Evolutionary conservation across 768 basidiomycete genomes (phyloP), one percentile per base, ranked within the genome.

Genomic region (Epithele typhae): DNA sequence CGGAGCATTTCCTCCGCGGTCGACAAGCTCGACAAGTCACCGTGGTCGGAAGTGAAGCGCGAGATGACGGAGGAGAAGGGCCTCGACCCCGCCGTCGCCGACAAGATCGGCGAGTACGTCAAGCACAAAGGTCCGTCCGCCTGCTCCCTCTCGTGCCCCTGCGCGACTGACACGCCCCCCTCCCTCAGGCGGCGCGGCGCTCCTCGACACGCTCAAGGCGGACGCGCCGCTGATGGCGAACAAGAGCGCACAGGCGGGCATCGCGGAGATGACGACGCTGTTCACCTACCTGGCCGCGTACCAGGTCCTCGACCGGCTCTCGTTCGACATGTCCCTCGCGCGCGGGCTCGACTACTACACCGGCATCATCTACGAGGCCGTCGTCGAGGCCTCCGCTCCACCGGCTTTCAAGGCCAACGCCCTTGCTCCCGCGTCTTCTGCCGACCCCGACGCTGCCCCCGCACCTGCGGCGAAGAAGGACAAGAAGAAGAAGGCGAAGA

Each of bases 31-130:
- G 96, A 99, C 76, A 99, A 98, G 90, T 68, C 86, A 19, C 79
- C 95, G 0, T 99, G 96, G 95, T 59, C 64, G 2, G 92, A 95
- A 38, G 95, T 98, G 9, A 88, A 84, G 68, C 87, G 86, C 59
- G 95, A 99, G 67, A 98, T 99, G 96, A 91, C 85, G 0, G 85
- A 84, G 0, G 94, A 98, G 61, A 99, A 99, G 61, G 92, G 93
- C 0, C 71, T 99, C 17, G 84, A 87, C 54, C 65, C 78, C 10
- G 76, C 70, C 5, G 76, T 86, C 3, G 94, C 96, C 0, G 95
- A 99, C 68, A 85, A 78, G 65, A 99, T 99, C 59, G 95, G 95
- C 18, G 88, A 94, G 64, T 99, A 96, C 59, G 96, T 99, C 51
- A 93, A 92, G 62, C 78, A 84, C 62, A 97, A 96, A 72, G 95